A percentile compares a stretch with the other conserved stretches of the same genome.
Evolutionary conservation across 169 alveolate genomes (phyloP).

Genomic region (Cryptosporidium ryanae): DNA sequence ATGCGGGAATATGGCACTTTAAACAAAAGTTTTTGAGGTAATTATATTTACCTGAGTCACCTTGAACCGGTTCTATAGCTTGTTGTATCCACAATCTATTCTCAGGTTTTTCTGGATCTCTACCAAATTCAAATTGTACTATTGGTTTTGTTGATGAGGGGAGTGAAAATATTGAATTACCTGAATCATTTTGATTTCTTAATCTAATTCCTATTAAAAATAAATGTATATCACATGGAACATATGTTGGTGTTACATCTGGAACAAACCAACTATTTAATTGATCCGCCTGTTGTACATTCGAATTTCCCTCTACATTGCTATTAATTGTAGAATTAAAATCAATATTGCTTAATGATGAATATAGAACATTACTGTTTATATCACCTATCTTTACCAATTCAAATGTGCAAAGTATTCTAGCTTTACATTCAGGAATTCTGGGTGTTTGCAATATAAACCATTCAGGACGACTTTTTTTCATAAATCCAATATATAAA

Average conservation of each 20-base stretch:
- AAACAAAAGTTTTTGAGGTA: constrained; percentile 56
- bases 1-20: constrained; percentile 73
- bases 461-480: constrained; percentile 73
- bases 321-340: constrained; percentile 4
- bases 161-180: constrained; percentile 38
- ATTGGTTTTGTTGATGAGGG: constrained; percentile 51
- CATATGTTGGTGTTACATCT: constrained; percentile 69
- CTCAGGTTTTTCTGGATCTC: constrained; percentile 75
- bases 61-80: constrained; percentile 66
- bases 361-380: background rate
- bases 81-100: constrained; percentile 71
- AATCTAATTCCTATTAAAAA: constrained; percentile 67
- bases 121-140: constrained; percentile 69
- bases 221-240: constrained; percentile 71
- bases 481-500: constrained; percentile 72
- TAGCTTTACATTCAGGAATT: constrained; percentile 69
- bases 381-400: constrained; percentile 67
- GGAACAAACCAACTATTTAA: constrained; percentile 46
- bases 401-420: constrained; percentile 68
- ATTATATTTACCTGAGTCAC: constrained; percentile 65
- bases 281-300: background rate
- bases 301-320: background rate
- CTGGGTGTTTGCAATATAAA: constrained; percentile 64
- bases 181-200: constrained; percentile 34
- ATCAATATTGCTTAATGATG: constrained; percentile 22